A percentile compares a stretch with the other conserved stretches of the same genome.
Evolutionary conservation across 2,329 filamentous ascomycete genomes (phyloP).

Genomic region (Emericellopsis atlantica): DNA sequence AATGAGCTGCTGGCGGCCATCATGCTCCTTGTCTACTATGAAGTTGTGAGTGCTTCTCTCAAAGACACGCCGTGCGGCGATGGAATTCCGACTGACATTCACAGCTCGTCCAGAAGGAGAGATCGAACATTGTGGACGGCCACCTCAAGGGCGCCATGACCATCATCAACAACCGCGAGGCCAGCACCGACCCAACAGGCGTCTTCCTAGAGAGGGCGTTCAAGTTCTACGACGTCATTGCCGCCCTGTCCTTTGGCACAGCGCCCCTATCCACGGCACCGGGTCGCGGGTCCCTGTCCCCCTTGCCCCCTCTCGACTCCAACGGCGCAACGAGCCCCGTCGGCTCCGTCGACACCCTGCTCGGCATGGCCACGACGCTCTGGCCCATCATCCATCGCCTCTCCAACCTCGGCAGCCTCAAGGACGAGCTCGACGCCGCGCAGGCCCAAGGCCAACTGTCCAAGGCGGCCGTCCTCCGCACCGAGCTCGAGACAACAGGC

Average conservation of each 20-base stretch:
- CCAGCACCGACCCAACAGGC: conserved; percentile 34
- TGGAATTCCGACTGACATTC: neutral
- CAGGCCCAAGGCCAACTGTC: conserved; percentile 24
- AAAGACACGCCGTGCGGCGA: no score
- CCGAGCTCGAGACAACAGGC: conserved; percentile 36
- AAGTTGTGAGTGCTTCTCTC: conserved; percentile 35
- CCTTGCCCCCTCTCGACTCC: conserved; percentile 32
- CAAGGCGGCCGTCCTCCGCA: conserved; percentile 32
- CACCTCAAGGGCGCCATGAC: conserved; percentile 51
- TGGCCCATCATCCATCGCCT: conserved; percentile 53
- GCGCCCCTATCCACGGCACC: conserved; percentile 39
- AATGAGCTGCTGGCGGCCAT: conserved; percentile 49
- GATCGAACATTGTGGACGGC: conserved; percentile 45
- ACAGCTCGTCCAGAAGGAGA: conserved; percentile 47
- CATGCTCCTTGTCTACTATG: conserved; percentile 50
- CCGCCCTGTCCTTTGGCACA: conserved; percentile 47
- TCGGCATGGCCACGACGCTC: conserved; percentile 48
- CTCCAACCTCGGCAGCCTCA: conserved; percentile 40
- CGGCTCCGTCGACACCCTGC: conserved; percentile 42
- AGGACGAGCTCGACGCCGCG: conserved; percentile 35
- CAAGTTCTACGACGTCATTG: conserved; percentile 53
- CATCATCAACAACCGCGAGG: conserved; percentile 38
- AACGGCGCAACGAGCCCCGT: conserved; percentile 30
- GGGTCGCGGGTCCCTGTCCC: conserved; percentile 29
- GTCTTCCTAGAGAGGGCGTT: conserved; percentile 50